A percentile compares a stretch with the other conserved stretches of the same genome.
Conservation (phyloP, 129 eudicot species). For the Lonicera japonica region DNA sequence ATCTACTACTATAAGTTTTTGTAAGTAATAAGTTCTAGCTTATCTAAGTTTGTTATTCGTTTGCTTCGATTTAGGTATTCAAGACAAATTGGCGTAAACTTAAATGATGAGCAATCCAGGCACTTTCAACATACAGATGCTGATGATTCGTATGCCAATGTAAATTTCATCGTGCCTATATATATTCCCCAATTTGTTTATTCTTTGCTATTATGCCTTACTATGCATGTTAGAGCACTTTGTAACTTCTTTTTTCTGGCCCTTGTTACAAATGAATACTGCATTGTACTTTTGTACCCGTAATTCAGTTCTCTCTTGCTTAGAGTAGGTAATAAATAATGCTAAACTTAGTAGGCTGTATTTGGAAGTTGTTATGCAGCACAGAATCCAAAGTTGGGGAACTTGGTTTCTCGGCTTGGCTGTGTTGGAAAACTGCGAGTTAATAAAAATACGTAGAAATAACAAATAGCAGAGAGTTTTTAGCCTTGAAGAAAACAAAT, state of each 20-base stretch:
- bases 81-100: constrained; percentile 14
- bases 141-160: constrained; percentile 14
- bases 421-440: neutral
- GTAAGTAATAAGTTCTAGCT: too few relatives aligned
- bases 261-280: neutral
- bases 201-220: neutral
- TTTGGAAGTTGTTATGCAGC: neutral
- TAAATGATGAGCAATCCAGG: constrained; percentile 18
- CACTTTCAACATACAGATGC: constrained; percentile 21
- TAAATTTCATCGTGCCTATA: constrained; percentile 14
- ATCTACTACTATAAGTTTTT: too few relatives aligned
- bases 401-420: neutral
- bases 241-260: constrained; percentile 1
- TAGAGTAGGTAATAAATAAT: neutral
- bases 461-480: neutral
- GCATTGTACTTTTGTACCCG: neutral
- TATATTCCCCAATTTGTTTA: neutral
- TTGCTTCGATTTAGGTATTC: constrained; percentile 29
- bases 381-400: neutral
- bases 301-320: neutral
- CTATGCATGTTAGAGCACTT: constrained; percentile 1
- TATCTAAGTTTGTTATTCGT: neutral
- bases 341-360: neutral
- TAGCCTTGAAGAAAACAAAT: neutral
- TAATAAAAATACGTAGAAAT: neutral